phyloP scores from a whole-genome alignment of 2,329 filamentous ascomycete genomes.

The Microthyrium microscopicum region DNA sequence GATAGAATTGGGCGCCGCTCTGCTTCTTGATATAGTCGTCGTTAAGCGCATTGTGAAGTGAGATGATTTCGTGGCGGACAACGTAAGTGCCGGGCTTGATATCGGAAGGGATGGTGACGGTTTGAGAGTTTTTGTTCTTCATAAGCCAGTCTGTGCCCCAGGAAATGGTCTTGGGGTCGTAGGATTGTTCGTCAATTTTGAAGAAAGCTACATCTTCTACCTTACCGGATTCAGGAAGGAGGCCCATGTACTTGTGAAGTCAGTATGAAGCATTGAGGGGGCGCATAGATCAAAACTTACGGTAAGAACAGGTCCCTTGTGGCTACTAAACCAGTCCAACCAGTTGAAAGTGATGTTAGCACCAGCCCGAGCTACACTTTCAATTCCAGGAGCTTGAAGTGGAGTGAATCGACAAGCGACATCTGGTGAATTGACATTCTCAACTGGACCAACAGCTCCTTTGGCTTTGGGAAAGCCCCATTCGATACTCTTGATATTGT shows the following conservation, averaged over 20 bases:
- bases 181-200: neutral
- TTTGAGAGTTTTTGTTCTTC: constrained; percentile 30
- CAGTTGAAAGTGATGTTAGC: neutral
- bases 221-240: neutral
- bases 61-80: constrained; percentile 36
- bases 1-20: constrained; percentile 2
- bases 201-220: neutral
- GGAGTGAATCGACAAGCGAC: constrained; percentile 1
- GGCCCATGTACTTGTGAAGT: neutral
- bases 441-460: neutral
- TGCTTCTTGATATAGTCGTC: neutral
- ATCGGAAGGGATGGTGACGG: constrained; percentile 26
- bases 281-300: constrained; percentile 2
- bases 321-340: neutral
- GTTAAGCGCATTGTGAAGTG: constrained; percentile 20
- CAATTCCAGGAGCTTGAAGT: constrained; percentile 1
- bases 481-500: neutral
- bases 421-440: neutral
- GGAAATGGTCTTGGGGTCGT: neutral
- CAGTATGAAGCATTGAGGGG: neutral
- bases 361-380: neutral
- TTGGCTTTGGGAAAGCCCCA: neutral
- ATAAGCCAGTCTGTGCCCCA: constrained; percentile 21
- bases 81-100: constrained; percentile 34
- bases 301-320: constrained; percentile 1